Percentiles rank a stretch among this genome's conserved stretches.
Conservation (phyloP, 2,329 filamentous ascomycete species). For the Clonostachys rosea region DNA sequence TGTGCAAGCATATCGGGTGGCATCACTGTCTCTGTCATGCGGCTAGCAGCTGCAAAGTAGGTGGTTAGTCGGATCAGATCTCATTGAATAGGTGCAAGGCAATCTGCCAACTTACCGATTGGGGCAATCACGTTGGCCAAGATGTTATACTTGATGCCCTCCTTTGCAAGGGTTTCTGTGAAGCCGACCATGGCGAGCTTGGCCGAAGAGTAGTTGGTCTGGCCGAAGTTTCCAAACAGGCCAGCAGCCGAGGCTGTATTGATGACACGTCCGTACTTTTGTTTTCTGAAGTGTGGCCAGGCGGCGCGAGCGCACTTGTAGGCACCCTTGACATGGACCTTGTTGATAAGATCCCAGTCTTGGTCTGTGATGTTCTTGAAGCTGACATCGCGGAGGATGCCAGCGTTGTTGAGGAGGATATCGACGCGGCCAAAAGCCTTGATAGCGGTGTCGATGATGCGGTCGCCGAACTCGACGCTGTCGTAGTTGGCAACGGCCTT, state of each 20-base stretch:
- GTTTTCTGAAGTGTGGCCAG: slow-evolving; percentile 97
- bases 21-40: slow-evolving; percentile 95
- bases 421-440: slow-evolving; percentile 82
- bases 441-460: slow-evolving; percentile 88
- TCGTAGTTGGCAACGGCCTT: slow-evolving; percentile 98
- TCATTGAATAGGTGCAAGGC: not conserved
- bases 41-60: slow-evolving; percentile 64
- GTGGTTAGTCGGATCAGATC: slow-evolving; percentile 4
- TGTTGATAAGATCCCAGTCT: slow-evolving; percentile 94
- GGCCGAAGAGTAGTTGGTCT: slow-evolving; percentile 94
- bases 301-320: slow-evolving; percentile 95
- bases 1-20: slow-evolving; percentile 84
- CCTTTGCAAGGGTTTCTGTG: slow-evolving; percentile 96
- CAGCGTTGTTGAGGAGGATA: slow-evolving; percentile 95
- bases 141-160: slow-evolving; percentile 98
- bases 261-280: slow-evolving; percentile 96
- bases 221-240: slow-evolving; percentile 91
- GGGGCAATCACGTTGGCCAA: slow-evolving; percentile 91
- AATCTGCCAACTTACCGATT: slow-evolving; percentile 43
- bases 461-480: slow-evolving; percentile 86
- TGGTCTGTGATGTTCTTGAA: slow-evolving; percentile 98
- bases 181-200: slow-evolving; percentile 95
- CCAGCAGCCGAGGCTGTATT: slow-evolving; percentile 96
- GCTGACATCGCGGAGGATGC: slow-evolving; percentile 89
- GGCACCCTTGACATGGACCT: slow-evolving; percentile 86